Evolutionary conservation across 768 basidiomycete genomes (phyloP).

Genomic region (Floccularia luteovirens): DNA sequence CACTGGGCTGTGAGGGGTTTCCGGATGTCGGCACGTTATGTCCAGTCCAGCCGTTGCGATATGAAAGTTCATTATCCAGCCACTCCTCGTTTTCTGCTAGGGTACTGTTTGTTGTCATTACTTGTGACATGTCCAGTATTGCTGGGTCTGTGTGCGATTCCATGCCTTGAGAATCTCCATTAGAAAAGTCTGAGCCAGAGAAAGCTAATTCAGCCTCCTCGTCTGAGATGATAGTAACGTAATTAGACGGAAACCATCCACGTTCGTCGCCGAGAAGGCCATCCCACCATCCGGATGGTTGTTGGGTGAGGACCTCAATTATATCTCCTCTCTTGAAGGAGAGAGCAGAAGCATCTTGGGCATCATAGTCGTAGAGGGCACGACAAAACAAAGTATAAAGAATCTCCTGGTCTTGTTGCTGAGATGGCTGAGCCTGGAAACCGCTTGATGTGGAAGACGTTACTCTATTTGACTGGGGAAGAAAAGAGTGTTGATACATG

Average conservation of each 20-base stretch:
- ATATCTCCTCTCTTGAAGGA: slow-evolving; percentile 84
- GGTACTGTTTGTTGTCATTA: slow-evolving; percentile 33
- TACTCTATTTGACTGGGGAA: slow-evolving; percentile 12
- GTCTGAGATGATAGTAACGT: slow-evolving; percentile 72
- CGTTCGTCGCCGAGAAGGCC: slow-evolving; percentile 83
- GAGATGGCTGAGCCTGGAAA: slow-evolving; percentile 9
- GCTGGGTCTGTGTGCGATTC: slow-evolving; percentile 20
- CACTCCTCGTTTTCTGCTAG: slow-evolving; percentile 49
- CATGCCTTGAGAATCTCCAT: slow-evolving; percentile 18
- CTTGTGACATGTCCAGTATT: slow-evolving; percentile 41
- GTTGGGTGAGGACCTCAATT: slow-evolving; percentile 87
- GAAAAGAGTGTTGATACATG: slow-evolving; percentile 18
- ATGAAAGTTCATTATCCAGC: slow-evolving; percentile 40
- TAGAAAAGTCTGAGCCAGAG: slow-evolving; percentile 39
- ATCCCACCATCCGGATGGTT: slow-evolving; percentile 98
- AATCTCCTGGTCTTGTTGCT: slow-evolving; percentile 24
- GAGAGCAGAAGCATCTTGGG: slow-evolving; percentile 83
- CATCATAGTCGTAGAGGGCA: slow-evolving; percentile 86
- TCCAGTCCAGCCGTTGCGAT: slow-evolving; percentile 17
- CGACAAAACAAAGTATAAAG: slow-evolving; percentile 78
- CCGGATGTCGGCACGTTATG: slow-evolving; percentile 2
- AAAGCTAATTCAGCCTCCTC: slow-evolving; percentile 72
- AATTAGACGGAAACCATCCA: slow-evolving; percentile 98
- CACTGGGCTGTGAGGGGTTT: slow-evolving; percentile 44
- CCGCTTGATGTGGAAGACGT: slow-evolving; percentile 11